These are phyloP conservation scores for Fusarium devonianum DNA, from an alignment of 2,329 filamentous ascomycete genomes.

Conservation along the genomic window DNA sequence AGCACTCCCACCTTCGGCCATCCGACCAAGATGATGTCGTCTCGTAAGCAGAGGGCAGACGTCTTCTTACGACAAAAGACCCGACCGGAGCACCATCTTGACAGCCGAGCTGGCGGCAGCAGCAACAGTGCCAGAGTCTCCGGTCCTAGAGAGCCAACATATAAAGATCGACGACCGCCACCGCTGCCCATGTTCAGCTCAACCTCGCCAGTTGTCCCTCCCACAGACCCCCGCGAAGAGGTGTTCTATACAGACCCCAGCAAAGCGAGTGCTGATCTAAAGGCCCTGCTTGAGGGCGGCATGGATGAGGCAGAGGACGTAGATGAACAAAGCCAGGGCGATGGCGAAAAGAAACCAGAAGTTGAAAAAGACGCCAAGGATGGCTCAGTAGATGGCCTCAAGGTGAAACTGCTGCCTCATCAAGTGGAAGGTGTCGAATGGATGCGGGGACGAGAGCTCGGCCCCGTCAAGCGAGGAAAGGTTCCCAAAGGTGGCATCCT, in stretches of 20 bases:
- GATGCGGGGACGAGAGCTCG: slow-evolving; percentile 94
- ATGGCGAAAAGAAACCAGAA: slow-evolving; percentile 31
- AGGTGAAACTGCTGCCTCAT: slow-evolving; percentile 88
- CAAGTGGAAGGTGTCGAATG: slow-evolving; percentile 93
- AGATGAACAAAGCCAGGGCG: slow-evolving; percentile 43
- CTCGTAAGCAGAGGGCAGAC: slow-evolving; percentile 63
- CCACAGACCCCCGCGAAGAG: slow-evolving; percentile 50
- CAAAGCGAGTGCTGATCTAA: slow-evolving; percentile 78
- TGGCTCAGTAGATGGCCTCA: slow-evolving; percentile 75
- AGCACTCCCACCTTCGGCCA: slow-evolving; percentile 48
- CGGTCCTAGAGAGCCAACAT: slow-evolving; percentile 57
- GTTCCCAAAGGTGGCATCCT: slow-evolving; percentile 93
- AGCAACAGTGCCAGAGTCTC: slow-evolving; percentile 51
- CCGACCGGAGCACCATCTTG: slow-evolving; percentile 65
- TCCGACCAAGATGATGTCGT: slow-evolving; percentile 54
- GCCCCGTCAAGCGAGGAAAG: slow-evolving; percentile 79
- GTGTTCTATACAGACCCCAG: slow-evolving; percentile 72
- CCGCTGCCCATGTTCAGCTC: slow-evolving; percentile 59
- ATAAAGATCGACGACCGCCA: slow-evolving; percentile 56
- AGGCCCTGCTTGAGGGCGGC: slow-evolving; percentile 81
- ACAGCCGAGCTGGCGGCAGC: slow-evolving; percentile 42
- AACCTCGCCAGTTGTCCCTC: slow-evolving; percentile 23
- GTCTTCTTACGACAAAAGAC: slow-evolving; percentile 63
- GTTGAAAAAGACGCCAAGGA: slow-evolving; percentile 51
- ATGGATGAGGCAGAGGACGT: slow-evolving; percentile 73